Percentiles rank a stretch among this genome's conserved stretches.
Evolutionary conservation across 2,329 filamentous ascomycete genomes (phyloP).

Genomic region (Whalleya microplaca): DNA sequence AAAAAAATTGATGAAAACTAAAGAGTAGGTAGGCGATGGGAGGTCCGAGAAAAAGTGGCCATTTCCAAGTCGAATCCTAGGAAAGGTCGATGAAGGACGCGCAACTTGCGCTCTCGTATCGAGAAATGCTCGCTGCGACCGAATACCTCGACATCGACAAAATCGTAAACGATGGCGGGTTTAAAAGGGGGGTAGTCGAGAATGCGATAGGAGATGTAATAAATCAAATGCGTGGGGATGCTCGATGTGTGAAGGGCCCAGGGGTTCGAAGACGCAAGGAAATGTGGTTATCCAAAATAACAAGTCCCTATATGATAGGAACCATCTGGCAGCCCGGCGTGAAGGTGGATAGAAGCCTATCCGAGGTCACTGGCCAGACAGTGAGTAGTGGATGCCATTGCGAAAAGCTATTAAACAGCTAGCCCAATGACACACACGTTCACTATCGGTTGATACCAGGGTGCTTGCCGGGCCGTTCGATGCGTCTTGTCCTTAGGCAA

Average conservation of each 20-base stretch:
- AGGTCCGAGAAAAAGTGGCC: neutral
- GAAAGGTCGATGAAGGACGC: constrained; percentile 1
- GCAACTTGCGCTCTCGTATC: constrained; percentile 6
- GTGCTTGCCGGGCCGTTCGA: constrained; percentile 4
- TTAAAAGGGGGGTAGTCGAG: constrained; percentile 3
- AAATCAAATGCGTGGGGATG: constrained; percentile 18
- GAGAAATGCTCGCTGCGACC: neutral
- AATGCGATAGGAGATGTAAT: constrained; percentile 7
- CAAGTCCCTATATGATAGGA: constrained; percentile 1
- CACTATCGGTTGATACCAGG: neutral
- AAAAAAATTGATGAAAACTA: constrained; percentile 9
- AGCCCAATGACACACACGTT: constrained; percentile 5
- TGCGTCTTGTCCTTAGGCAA: constrained; percentile 31
- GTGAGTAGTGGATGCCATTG: neutral
- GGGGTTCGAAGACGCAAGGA: constrained; percentile 20
- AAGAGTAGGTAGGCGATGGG: constrained; percentile 15
- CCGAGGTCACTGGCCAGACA: neutral
- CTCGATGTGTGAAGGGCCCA: constrained; percentile 22
- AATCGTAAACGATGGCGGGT: constrained; percentile 7
- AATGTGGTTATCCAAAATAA: constrained; percentile 17
- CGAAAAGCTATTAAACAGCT: constrained; percentile 4
- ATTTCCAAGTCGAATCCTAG: constrained; percentile 2
- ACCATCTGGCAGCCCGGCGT: constrained; percentile 6
- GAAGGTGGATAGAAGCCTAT: neutral
- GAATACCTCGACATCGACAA: constrained; percentile 10